Base-by-base conservation (phyloP, 108 stramenopile species). In the Skeletonema menzelii region DNA sequence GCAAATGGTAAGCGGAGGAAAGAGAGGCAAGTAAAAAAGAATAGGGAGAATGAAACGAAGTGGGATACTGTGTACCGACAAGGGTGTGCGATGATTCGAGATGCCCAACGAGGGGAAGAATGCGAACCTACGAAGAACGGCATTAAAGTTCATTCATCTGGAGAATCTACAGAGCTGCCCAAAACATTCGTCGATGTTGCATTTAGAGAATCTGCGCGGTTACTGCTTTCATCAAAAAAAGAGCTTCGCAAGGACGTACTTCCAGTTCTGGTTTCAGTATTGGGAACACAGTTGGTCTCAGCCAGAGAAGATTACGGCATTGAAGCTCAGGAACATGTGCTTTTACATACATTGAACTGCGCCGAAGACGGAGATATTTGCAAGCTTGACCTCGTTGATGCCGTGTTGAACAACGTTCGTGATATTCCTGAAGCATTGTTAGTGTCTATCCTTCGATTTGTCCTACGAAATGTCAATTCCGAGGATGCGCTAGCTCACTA, bases 391-490 rank as follows among this genome's bases (percentile, higher is more conserved):
- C 63, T 75, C 34, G 11, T 75, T 13, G 59, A 75, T 67, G 80
- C 68, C 8, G 62, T 82, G 26, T 56, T 82, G 32, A 22, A 58
- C 15, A 60, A 75, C 37, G 70, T 82, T 22, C n/a, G 26, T 24
- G 80, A 82, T 63, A 60, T 82, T 31, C 74, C 80, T 20, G 80
- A 82, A 31, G 57, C 56, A n/a, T 58, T 67, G 22, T 65, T 82
- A n/a, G 70, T 82, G 10, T 82, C 63, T 35, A 75, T 82, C 63
- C 62, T 82, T 42, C 32, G 70, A 65, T 73, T 67, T 61, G n/a
- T 82, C 20, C 32, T 82, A 49, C 63, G 69, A 67, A 67, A 46
- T 57, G 73, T 75, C 5, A 46, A 46, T 11, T 24, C 70, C 15
- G 63, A 70, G 56, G 80, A 82, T 71, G 74, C 53, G 12, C 47